Evolutionary conservation across 495 filamentous ascomycete genomes (phyloP).

Genomic region (Penicillium steckii): DNA sequence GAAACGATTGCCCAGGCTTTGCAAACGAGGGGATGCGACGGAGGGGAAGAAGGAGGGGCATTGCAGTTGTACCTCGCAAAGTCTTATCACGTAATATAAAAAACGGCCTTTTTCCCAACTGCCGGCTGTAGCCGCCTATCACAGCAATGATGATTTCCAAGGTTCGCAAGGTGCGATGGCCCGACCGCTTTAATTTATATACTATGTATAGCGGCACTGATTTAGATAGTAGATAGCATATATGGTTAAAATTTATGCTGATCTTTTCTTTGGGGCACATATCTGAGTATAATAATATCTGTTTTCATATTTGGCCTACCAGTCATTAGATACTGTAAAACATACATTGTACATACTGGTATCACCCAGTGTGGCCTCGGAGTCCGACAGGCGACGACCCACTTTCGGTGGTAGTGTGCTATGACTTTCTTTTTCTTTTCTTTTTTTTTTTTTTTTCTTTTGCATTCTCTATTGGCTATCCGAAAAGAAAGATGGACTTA

Average conservation of each 20-base stretch:
- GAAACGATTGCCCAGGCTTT: slow-evolving; percentile 20
- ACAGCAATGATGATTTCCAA: slow-evolving; percentile 6
- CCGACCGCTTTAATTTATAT: neutral
- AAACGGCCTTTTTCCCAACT: too few species aligned
- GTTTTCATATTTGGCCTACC: neutral
- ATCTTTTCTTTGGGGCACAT: too few species aligned
- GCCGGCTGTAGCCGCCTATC: slow-evolving; percentile 26
- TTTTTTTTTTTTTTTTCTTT: neutral
- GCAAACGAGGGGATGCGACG: slow-evolving; percentile 32
- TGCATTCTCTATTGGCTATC: neutral
- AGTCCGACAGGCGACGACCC: neutral
- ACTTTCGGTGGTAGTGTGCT: neutral
- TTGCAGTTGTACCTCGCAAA: slow-evolving; percentile 21
- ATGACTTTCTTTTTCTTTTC: neutral
- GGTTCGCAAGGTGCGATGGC: neutral
- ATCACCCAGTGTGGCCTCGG: neutral
- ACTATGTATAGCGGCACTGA: too few species aligned
- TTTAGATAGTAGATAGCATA: too few species aligned
- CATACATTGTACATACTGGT: neutral
- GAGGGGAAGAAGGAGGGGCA: slow-evolving; percentile 47
- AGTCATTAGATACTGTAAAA: neutral
- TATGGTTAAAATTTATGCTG: too few species aligned
- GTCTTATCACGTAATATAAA: slow-evolving; percentile 35
- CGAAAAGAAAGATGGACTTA: neutral
- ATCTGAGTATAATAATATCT: too few species aligned